These are phyloP conservation scores for Pelargonium citronellum DNA, from an alignment of 441 rosid genomes.

Conservation along the genomic window DNA sequence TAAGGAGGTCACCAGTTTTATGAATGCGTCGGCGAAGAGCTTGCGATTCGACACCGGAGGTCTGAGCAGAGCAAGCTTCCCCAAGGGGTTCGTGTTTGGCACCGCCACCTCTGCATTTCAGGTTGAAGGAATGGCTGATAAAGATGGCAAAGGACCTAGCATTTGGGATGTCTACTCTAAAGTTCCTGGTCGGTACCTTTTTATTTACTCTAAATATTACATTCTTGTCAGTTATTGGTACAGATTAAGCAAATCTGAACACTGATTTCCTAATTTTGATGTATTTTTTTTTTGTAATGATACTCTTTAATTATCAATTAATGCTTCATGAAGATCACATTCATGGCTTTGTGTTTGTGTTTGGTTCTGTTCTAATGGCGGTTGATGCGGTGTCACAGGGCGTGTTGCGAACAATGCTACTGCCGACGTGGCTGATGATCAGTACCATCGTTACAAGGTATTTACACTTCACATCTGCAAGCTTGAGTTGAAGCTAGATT, in stretches of 20 bases:
- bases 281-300: too few relatives aligned
- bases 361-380: too few relatives aligned
- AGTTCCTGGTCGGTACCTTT: constrained; percentile 46
- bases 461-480: too few relatives aligned
- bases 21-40: too few relatives aligned
- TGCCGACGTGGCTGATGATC: constrained; percentile 72
- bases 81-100: constrained; percentile 66
- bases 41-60: constrained; percentile 51
- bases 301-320: too few relatives aligned
- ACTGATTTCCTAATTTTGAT: too few relatives aligned
- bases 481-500: too few relatives aligned
- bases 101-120: constrained; percentile 92
- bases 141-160: constrained; percentile 96
- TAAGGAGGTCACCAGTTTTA: too few relatives aligned
- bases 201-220: too few relatives aligned
- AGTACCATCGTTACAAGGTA: constrained; percentile 88
- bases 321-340: too few relatives aligned
- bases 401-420: constrained; percentile 59
- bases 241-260: too few relatives aligned
- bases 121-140: constrained; percentile 85
- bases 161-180: constrained; percentile 84
- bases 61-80: constrained; percentile 54
- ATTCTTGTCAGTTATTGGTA: too few relatives aligned
- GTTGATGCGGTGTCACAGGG: constrained; percentile 32
- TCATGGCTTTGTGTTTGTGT: not conserved